Percentiles rank a stretch among this genome's conserved stretches.
phyloP scores from a whole-genome alignment of 1,139 yeast genomes.

The Arxiozyma heterogenica region DNA sequence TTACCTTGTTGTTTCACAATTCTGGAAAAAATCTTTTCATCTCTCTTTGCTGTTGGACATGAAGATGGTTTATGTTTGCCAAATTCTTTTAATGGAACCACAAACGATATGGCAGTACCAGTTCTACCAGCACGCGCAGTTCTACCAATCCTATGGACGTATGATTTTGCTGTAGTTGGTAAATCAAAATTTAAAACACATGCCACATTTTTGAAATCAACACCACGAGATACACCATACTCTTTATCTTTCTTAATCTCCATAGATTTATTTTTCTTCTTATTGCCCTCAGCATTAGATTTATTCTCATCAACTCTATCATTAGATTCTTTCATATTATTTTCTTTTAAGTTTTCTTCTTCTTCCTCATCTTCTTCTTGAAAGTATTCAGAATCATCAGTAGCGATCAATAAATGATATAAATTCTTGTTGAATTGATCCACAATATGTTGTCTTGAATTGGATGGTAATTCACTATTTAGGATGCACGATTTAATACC shows the following conservation, averaged over 20 bases:
- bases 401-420: constrained; percentile 81
- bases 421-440: constrained; percentile 91
- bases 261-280: constrained; percentile 29
- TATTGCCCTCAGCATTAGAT: constrained; percentile 12
- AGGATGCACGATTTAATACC: constrained; percentile 84
- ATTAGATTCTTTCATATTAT: constrained; percentile 11
- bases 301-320: constrained; percentile 6
- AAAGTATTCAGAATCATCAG: constrained; percentile 72
- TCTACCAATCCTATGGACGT: constrained; percentile 92
- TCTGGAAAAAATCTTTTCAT: constrained; percentile 73
- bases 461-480: constrained; percentile 86
- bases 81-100: constrained; percentile 71
- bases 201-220: constrained; percentile 91
- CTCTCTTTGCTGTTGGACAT: constrained; percentile 62
- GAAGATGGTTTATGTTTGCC: constrained; percentile 85
- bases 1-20: constrained; percentile 70
- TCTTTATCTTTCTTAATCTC: constrained; percentile 51
- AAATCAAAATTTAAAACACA: constrained; percentile 94
- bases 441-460: constrained; percentile 88
- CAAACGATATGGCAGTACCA: constrained; percentile 92
- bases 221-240: constrained; percentile 94
- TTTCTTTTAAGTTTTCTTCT: constrained; percentile 12
- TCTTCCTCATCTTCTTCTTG: constrained; percentile 44
- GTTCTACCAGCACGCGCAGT: constrained; percentile 96
- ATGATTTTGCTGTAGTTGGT: constrained; percentile 82